Evolutionary conservation across 345 rosid species (phyloP).

Genomic region (Luvunga scandens): DNA sequence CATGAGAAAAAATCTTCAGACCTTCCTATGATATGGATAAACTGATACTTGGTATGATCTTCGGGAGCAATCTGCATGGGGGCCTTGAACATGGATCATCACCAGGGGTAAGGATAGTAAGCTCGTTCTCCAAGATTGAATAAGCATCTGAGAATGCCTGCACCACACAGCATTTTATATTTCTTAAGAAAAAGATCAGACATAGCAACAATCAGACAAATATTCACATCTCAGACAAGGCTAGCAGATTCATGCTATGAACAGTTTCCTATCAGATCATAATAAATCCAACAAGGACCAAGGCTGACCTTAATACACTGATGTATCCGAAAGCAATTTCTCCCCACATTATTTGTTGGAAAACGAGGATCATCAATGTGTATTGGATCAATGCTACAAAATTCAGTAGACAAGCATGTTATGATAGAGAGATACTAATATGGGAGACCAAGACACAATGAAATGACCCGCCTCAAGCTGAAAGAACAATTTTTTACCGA

Average conservation of each 20-base stretch:
- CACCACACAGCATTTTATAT: constrained; percentile 21
- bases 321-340: constrained; percentile 98
- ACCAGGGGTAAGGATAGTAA: constrained; percentile 43
- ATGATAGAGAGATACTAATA: constrained; percentile 12
- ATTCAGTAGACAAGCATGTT: constrained; percentile 25
- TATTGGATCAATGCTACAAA: constrained; percentile 83
- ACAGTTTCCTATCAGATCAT: constrained; percentile 9
- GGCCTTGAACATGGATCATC: constrained; percentile 39
- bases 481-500: background rate
- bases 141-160: constrained; percentile 98
- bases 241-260: background rate
- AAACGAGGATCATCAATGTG: constrained; percentile 95
- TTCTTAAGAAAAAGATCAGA: constrained; percentile 4
- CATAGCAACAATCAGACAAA: constrained; percentile 3
- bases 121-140: constrained; percentile 77
- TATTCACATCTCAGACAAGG: background rate
- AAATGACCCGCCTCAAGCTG: background rate
- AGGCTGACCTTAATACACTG: constrained; percentile 87
- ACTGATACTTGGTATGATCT: constrained; percentile 71
- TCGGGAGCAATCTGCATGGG: constrained; percentile 57
- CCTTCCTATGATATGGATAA: constrained; percentile 16
- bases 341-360: constrained; percentile 90
- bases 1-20: background rate
- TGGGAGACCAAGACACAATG: constrained; percentile 7
- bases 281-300: constrained; percentile 7